phyloP scores from a whole-genome alignment of 2,329 filamentous ascomycete species.

The Magnaporthiopsis rhizophila region DNA sequence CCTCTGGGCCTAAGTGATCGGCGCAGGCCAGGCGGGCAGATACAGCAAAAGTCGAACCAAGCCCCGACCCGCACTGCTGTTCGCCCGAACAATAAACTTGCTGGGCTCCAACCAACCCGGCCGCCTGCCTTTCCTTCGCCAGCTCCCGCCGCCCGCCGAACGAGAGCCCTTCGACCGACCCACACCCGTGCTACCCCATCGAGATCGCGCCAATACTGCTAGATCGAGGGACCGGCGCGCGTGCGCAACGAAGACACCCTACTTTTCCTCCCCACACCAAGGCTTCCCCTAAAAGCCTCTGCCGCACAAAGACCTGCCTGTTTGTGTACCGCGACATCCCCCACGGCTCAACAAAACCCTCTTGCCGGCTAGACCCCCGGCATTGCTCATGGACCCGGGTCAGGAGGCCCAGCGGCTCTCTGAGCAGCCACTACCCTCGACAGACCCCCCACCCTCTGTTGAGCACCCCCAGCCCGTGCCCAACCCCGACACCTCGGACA shows the following conservation, averaged over 20 bases:
- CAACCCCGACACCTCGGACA: not conserved
- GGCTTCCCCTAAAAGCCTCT: not conserved
- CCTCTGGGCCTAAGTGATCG: not conserved
- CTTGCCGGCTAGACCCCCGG: not conserved
- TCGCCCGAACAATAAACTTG: not conserved
- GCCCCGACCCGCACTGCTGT: not conserved
- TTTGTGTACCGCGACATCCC: not conserved
- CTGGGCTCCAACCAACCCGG: not conserved
- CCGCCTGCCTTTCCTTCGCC: too few relatives aligned
- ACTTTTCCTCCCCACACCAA: not conserved
- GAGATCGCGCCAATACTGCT: not conserved
- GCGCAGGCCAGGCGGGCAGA: not conserved
- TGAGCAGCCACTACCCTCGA: not conserved
- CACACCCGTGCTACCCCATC: not conserved
- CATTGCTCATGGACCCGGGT: conserved; percentile 5
- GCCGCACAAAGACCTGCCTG: too few relatives aligned
- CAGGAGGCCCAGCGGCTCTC: not conserved
- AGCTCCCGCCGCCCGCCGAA: not conserved
- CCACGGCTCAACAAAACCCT: not conserved
- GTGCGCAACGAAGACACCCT: not conserved
- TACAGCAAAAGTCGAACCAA: not conserved
- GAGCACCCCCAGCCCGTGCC: not conserved
- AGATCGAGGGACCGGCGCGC: not conserved
- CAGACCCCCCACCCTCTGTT: too few relatives aligned
- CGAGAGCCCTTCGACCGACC: not conserved